Evolutionary conservation across 352 stramenopile species (phyloP), one percentile per base, ranked within the genome.

Genomic region (Peronospora tabacina): DNA sequence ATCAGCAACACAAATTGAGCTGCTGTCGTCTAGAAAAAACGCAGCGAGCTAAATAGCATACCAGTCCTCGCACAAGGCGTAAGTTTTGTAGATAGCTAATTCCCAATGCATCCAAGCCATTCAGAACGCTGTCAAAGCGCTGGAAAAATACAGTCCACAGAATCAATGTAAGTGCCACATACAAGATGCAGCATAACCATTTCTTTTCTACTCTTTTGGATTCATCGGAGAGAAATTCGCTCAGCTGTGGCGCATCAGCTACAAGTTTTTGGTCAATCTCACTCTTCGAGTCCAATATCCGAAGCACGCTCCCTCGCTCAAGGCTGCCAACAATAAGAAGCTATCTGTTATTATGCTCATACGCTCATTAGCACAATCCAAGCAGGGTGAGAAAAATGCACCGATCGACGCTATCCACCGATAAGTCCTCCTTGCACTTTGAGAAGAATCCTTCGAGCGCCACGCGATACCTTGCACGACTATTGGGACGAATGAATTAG

Each of bases 221-320:
- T 0, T 84, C 73, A 1, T 63, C 66, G 0, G 82, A 87, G 15
- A 92, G 57, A 47, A 75, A 93, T 2, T 82, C 54, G 26, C 71
- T 61, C 4, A 93, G 63, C 30, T 64, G 61, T 8, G 84, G 84
- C 10, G 84, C 82, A n/a, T 83, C 63, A 8, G 63, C 58, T 28
- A 92, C 56, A 50, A 93, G 53, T 32, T 71, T 61, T 16, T 90
- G 72, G 54, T 94, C 84, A 13, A 52, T 41, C 28, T 78, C 70
- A 42, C 66, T 85, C 51, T 93, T 94, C 1, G 84, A 94, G 52
- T 94, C 84, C 9, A 94, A 63, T 37, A 94, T 92, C 9, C 84
- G 82, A 51, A 94, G 62, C 22, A 94, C 75, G 45, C 82, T 94
- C 7, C 82, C 82, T 29, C 84, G 70, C 48, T 88, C 79, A 12